These are phyloP conservation scores for Akanthomyces uredinophilus DNA, from an alignment of 2,329 filamentous ascomycete genomes.

Conservation along the genomic window DNA sequence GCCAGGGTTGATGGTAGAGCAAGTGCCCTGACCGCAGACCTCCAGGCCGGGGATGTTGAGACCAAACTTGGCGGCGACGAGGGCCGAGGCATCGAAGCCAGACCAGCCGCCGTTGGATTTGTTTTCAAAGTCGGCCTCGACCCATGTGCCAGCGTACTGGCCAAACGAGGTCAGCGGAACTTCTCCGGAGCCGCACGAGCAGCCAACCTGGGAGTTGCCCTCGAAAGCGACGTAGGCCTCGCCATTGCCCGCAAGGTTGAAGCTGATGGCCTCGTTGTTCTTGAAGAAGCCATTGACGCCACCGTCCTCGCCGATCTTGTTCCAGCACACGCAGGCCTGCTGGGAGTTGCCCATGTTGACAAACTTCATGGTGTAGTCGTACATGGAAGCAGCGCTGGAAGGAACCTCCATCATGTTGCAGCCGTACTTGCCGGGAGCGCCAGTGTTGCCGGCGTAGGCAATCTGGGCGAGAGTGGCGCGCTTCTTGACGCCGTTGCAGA, in stretches of 20 bases:
- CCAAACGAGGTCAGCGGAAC: constrained; percentile 34
- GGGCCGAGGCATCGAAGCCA: constrained; percentile 46
- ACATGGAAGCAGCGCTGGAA: constrained; percentile 30
- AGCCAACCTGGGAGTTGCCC: constrained; percentile 43
- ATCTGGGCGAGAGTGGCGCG: constrained; percentile 43
- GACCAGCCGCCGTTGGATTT: constrained; percentile 42
- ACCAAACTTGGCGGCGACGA: constrained; percentile 35
- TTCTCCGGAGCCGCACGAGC: constrained; percentile 34
- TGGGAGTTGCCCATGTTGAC: constrained; percentile 31
- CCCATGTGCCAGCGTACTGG: constrained; percentile 42
- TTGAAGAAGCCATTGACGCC: constrained; percentile 45
- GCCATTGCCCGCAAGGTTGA: constrained; percentile 34
- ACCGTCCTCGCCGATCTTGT: constrained; percentile 46
- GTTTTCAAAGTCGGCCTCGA: constrained; percentile 46
- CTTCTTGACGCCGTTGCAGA: constrained; percentile 36
- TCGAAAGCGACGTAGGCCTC: constrained; percentile 41
- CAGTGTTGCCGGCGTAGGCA: constrained; percentile 41
- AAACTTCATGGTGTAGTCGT: constrained; percentile 41
- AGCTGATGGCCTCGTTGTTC: constrained; percentile 35
- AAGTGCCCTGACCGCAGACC: constrained; percentile 35
- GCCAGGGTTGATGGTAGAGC: constrained; percentile 36
- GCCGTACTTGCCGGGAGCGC: constrained; percentile 33
- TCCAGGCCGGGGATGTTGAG: constrained; percentile 31
- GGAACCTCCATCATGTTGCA: constrained; percentile 48
- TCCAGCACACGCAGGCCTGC: constrained; percentile 40